Evolutionary conservation across 148 eudicot species (phyloP).

Genomic region (Arbutus unedo): DNA sequence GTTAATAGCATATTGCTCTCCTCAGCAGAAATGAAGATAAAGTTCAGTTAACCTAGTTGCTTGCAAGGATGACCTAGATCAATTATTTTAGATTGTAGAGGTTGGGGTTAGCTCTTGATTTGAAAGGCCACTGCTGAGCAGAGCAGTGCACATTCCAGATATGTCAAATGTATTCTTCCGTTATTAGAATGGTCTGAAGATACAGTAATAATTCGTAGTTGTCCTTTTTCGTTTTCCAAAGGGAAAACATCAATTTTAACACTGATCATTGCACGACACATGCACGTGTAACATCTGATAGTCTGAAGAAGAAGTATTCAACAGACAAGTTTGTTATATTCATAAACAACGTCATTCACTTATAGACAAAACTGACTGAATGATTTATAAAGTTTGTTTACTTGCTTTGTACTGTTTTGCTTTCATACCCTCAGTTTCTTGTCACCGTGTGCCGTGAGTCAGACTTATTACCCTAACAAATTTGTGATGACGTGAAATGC

Average conservation of each 20-base stretch:
- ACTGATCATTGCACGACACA: not conserved
- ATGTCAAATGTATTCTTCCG: not conserved
- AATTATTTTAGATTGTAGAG: not conserved
- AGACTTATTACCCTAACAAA: not conserved
- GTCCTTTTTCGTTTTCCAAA: not conserved
- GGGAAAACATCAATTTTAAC: not conserved
- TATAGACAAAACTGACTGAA: not conserved
- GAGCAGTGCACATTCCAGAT: not conserved
- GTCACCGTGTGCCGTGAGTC: not conserved
- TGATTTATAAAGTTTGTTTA: not conserved
- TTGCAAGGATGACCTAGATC: not conserved
- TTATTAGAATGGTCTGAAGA: not conserved
- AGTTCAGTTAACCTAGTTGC: not conserved
- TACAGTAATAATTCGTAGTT: not conserved
- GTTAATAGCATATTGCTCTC: not conserved
- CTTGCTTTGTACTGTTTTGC: not conserved
- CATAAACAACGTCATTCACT: not conserved
- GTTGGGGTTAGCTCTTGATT: not conserved
- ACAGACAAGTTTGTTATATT: conserved; percentile 2
- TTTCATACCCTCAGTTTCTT: not conserved
- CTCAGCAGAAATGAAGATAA: not conserved
- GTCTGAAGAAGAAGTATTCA: not conserved
- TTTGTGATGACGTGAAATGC: not conserved
- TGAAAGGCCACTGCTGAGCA: not conserved
- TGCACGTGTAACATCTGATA: not conserved